Evolutionary conservation across 2,329 filamentous ascomycete genomes (phyloP).

Genomic region (Fusarium coffeatum): DNA sequence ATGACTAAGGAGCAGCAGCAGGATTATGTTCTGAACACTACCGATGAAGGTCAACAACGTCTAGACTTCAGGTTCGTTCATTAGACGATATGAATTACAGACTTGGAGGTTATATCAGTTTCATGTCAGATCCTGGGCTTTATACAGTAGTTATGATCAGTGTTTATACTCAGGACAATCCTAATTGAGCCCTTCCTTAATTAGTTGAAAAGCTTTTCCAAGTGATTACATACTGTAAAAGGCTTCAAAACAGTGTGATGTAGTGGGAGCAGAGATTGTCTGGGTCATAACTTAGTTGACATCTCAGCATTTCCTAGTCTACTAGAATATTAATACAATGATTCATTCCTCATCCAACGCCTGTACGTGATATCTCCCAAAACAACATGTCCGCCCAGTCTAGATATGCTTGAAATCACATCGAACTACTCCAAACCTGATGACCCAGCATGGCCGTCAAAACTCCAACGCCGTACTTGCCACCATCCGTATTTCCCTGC

Average conservation of each 20-base stretch:
- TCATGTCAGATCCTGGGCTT: not conserved
- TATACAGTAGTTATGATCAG: not conserved
- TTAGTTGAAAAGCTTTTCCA: not conserved
- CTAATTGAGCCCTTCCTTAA: not conserved
- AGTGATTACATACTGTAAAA: not conserved
- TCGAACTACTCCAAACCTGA: constrained; percentile 43
- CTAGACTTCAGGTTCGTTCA: constrained; percentile 66
- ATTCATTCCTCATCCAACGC: constrained; percentile 21
- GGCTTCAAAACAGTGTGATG: not conserved
- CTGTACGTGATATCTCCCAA: constrained; percentile 23
- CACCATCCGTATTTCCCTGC: constrained; percentile 40
- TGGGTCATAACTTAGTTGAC: not conserved
- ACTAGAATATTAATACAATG: constrained; percentile 13
- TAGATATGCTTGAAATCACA: constrained; percentile 25
- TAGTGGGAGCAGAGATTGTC: not conserved
- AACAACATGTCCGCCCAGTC: constrained; percentile 1
- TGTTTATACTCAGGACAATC: not conserved
- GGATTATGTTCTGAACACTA: constrained; percentile 61
- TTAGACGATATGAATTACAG: constrained; percentile 39
- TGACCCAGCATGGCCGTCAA: constrained; percentile 51
- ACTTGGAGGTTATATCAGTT: not conserved
- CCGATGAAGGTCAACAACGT: constrained; percentile 65
- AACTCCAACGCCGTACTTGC: constrained; percentile 46
- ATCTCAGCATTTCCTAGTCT: not conserved
- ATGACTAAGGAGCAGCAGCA: constrained; percentile 59